Percentiles rank a stretch among this genome's conserved stretches.
Evolutionary conservation across 129 eudicot species (phyloP).

Genomic region (Pittosporum tobira): DNA sequence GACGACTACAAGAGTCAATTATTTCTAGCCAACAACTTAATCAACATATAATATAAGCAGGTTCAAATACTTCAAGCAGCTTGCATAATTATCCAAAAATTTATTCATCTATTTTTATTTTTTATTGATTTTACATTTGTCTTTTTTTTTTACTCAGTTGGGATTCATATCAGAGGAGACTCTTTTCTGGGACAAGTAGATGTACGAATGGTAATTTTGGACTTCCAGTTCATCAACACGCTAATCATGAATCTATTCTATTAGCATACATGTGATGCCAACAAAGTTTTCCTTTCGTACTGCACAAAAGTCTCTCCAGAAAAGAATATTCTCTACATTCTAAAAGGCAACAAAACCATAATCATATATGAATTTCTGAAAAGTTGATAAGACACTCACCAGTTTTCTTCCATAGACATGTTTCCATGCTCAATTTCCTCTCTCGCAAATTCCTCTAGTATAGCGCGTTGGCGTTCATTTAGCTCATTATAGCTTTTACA

Average conservation of each 20-base stretch:
- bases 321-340: not conserved
- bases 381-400: conserved; percentile 40
- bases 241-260: no score
- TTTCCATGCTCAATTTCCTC: conserved; percentile 58
- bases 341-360: not conserved
- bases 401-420: conserved; percentile 41
- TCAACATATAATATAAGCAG: conserved; percentile 6
- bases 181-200: no score
- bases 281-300: no score
- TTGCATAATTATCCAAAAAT: not conserved
- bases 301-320: conserved; percentile 1
- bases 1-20: conserved; percentile 10
- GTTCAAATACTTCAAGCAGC: not conserved
- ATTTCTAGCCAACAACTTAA: not conserved
- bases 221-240: no score
- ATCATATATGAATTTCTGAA: not conserved
- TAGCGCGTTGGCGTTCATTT: conserved; percentile 78
- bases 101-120: no score
- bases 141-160: no score
- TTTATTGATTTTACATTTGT: no score
- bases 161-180: no score
- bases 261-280: no score
- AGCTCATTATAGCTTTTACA: conserved; percentile 45
- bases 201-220: no score
- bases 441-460: conserved; percentile 79